Evolutionary conservation across 306 rosid genomes (phyloP), one percentile per base, ranked within the genome.

Genomic region (Oxytropis ochrocephala): DNA sequence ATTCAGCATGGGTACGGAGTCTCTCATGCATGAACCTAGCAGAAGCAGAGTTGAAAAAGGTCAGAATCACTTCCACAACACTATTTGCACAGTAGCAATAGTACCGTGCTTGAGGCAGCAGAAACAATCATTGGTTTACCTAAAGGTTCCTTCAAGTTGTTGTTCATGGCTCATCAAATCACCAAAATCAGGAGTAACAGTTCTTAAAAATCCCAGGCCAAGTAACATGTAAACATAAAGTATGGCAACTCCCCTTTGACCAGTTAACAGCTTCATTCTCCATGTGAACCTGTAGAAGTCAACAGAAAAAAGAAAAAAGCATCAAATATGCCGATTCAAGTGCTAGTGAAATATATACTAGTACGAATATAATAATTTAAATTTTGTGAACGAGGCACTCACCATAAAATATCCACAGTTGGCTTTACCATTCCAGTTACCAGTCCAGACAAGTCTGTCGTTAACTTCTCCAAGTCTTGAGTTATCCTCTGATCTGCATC

Each of bases 11-110:
- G 59, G 96, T 89, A 65, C 96, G 85, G 61, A 94, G 85, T 77
- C 99, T 88, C 79, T 94, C 99, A 79, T 94, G 99, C 99, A 94
- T 94, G 82, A 90, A 94, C 95, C 99, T 94, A 75, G 80, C 59
- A 69, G 69, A 85, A 8, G 76, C 14, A 42, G 71, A 62, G 16
- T 63, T 7, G 52, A 50, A 60, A 44, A 75, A 68, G 51, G 63
- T 83, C 51, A 74, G 70, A 33, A 38, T 62, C 4, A 19, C 69
- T 48, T 70, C 59, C 66, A 76, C 46, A 58, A 55, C 62, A 70
- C 67, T 29, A 44, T 52, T 55, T 13, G 42, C 64, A 46, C 65
- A 47, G 48, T 57, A 50, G 73, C 50, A 67, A 46, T 69, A 47
- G 48, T 57, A 50, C 77, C 54, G 67, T 43, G 39, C 70, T 16